Base-by-base conservation (phyloP, 331 rosid genomes). In the Pyrus hybrid region DNA sequence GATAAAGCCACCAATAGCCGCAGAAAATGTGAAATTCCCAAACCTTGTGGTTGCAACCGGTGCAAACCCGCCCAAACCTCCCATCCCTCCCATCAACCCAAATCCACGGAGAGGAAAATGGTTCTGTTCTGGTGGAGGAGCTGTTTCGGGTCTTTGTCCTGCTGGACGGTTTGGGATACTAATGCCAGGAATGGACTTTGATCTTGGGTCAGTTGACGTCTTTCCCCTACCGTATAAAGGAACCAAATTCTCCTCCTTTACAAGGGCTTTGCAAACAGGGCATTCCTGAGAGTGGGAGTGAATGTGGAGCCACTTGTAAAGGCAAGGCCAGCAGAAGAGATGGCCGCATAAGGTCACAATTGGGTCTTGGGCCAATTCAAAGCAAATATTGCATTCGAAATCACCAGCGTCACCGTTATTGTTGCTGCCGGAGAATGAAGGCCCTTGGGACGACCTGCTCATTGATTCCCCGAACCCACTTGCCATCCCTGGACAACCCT, bases 271-370 rank as follows among this genome's bases (percentile, higher is more conserved):
- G 83, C 98, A 93, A 37, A 93, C 97, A 0, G 97, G 98, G 76
- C 98, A 93, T 74, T 87, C 97, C 63, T 72, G 87, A n/a, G 97
- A 89, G 56, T 88, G 88, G 14, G 98, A 91, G 72, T 91, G 98
- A 78, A 87, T 73, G 69, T 91, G 87, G 77, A 93, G 94, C 98
- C 98, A 93, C 74, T 90, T 87, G 84, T 91, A 93, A 78, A 93
- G 98, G 80, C 96, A 93, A 1, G 98, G 96, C 98, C 98, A 93
- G 80, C 98, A 93, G 76, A 90, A 93, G 58, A 91, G 97, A 83
- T 93, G 98, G 75, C 98, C 98, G 23, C 97, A 93, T 67, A 91
- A 71, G 61, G 98, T 93, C 32, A 91, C 91, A 68, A 93, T 93
- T 1, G 98, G 98, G 49, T 93, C 98, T 78, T 93, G 98, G 67